Evolutionary conservation across 2,329 filamentous ascomycete genomes (phyloP).

Genomic region (Dendryphion nanum): DNA sequence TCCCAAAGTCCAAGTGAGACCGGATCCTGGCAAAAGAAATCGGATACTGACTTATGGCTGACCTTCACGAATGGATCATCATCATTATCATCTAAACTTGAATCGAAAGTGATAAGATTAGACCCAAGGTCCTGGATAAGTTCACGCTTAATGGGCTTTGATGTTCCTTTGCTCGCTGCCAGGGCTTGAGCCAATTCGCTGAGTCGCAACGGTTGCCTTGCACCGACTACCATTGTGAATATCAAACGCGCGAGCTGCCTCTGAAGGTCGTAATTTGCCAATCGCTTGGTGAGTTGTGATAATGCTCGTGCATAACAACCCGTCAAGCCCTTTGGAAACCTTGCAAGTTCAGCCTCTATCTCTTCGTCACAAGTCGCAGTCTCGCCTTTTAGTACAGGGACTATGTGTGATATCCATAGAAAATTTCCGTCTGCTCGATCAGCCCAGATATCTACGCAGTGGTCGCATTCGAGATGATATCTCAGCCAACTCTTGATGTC

Average conservation of each 20-base stretch:
- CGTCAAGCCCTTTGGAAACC: slow-evolving; percentile 9
- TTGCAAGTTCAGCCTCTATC: slow-evolving; percentile 7
- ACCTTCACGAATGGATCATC: slow-evolving; percentile 9
- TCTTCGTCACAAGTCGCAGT: slow-evolving; percentile 8
- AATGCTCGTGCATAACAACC: slow-evolving; percentile 10
- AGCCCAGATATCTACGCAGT: slow-evolving; percentile 6
- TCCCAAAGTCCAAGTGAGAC: slow-evolving; percentile 3
- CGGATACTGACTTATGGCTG: slow-evolving; percentile 9
- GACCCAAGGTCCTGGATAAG: slow-evolving; percentile 9
- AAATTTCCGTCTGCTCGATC: slow-evolving; percentile 9
- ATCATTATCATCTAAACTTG: slow-evolving; percentile 2
- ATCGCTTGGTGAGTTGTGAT: background rate
- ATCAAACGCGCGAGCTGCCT: slow-evolving; percentile 7
- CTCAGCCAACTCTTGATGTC: slow-evolving; percentile 5
- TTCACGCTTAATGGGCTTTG: slow-evolving; percentile 3
- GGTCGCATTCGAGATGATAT: slow-evolving; percentile 3
- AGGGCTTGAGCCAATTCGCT: slow-evolving; percentile 9
- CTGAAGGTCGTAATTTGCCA: slow-evolving; percentile 4
- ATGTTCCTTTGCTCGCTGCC: slow-evolving; percentile 4
- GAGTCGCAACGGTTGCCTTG: slow-evolving; percentile 7
- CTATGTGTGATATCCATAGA: slow-evolving; percentile 7
- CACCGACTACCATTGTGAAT: slow-evolving; percentile 9
- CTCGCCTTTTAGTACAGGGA: slow-evolving; percentile 7
- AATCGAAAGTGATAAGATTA: slow-evolving; percentile 8
- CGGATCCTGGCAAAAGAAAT: slow-evolving; percentile 11